Evolutionary conservation across 1,139 yeast species (phyloP), one percentile per base, ranked within the genome.

Genomic region (Kurtzmaniella quercitrusa): DNA sequence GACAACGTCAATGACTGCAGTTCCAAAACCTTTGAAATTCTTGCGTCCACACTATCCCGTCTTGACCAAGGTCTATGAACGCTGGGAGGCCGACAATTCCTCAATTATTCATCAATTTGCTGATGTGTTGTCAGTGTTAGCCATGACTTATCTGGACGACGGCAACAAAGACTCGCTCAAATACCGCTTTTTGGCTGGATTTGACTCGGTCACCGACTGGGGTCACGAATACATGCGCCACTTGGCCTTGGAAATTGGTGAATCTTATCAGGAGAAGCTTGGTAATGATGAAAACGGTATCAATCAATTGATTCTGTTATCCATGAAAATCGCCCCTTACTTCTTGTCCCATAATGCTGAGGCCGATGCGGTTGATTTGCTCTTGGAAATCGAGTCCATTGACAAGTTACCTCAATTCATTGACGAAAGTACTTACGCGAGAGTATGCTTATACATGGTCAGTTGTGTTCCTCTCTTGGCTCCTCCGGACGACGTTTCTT

Each of bases 1-100:
- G 14, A 93, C 98, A 3, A 88, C 97, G 28, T 89, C 98, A 7
- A 93, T 93, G 97, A 94, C 98, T 2, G 99, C 99, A 1, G 98
- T 94, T 38, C 99, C 99, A 38, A 94, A 93, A 63, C 98, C 99
- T 12, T 78, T 93, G 66, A 94, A 94, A 69, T 94, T 94, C 61
- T 75, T 94, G 53, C 82, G 96, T 56, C 96, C 98, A 14, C 88
- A 82, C 55, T 93, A 84, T 60, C 84, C 84, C 16, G 60, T 74
- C 23, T 72, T 93, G 56, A 78, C 80, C 38, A 76, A 71, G 42
- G 66, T 86, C 35, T 87, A 85, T 60, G 82, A 79, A 38, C 67
- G 72, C 30, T 89, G 97, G 96, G 66, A 71, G 5, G 65, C 66
- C 42, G 66, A 68, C 42, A 47, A 50, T 33, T 40, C 52, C 23